These are phyloP conservation scores for Exophiala sideris DNA, from an alignment of 2,329 filamentous ascomycete species.

Conservation along the genomic window DNA sequence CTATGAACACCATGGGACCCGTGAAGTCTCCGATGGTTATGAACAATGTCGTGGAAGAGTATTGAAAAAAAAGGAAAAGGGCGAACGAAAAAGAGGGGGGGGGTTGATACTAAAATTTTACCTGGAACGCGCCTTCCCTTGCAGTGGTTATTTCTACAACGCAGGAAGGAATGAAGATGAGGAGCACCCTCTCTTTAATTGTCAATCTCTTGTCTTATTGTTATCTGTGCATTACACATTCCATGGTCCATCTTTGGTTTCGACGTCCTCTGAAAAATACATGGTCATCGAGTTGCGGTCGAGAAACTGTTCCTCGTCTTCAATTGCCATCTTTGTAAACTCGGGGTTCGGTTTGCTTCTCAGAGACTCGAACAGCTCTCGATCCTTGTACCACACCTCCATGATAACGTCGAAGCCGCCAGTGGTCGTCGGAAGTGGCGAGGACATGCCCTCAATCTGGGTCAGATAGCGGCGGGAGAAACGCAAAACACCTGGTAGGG, in stretches of 20 bases:
- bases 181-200: too few relatives aligned
- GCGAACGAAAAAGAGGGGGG: too few relatives aligned
- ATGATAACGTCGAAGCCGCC: slow-evolving; percentile 15
- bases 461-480: slow-evolving; percentile 14
- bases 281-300: slow-evolving; percentile 12
- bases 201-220: too few relatives aligned
- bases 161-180: too few relatives aligned
- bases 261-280: slow-evolving; percentile 12
- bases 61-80: too few relatives aligned
- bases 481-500: slow-evolving; percentile 13
- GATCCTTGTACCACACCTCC: slow-evolving; percentile 16
- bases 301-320: slow-evolving; percentile 13
- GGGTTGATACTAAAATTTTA: too few relatives aligned
- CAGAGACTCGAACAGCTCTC: slow-evolving; percentile 12
- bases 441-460: slow-evolving; percentile 14
- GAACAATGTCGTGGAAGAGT: too few relatives aligned
- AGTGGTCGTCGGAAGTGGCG: slow-evolving; percentile 9
- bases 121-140: too few relatives aligned
- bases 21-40: too few relatives aligned
- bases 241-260: slow-evolving; percentile 11
- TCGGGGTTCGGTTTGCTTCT: slow-evolving; percentile 7
- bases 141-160: too few relatives aligned
- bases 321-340: slow-evolving; percentile 11
- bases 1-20: too few relatives aligned
- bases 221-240: not conserved